Evolutionary conservation across 2,329 filamentous ascomycete species (phyloP).

Genomic region (Ascochyta lentis): DNA sequence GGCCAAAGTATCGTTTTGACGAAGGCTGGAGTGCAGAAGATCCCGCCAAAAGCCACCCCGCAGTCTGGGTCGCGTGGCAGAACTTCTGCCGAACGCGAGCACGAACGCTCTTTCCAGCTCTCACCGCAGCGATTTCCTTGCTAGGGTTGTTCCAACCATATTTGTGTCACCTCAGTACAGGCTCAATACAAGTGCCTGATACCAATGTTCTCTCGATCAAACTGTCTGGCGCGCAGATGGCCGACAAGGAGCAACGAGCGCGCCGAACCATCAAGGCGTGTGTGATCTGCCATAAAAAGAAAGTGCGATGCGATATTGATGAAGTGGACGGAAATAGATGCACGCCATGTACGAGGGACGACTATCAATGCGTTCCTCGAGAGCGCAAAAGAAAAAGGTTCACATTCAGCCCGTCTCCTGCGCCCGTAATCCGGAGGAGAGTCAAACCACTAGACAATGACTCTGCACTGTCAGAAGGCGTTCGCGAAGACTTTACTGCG

Average conservation of each 20-base stretch:
- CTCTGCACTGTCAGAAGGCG: conserved; percentile 15
- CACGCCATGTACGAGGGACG: conserved; percentile 46
- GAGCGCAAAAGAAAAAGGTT: conserved; percentile 44
- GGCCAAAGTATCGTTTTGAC: not conserved
- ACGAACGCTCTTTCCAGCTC: not conserved
- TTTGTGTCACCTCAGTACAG: no score
- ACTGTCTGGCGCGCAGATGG: conserved; percentile 12
- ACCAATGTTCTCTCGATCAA: conserved; percentile 1
- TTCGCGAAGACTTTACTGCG: conserved; percentile 15
- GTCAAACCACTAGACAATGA: conserved; percentile 22
- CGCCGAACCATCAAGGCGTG: conserved; percentile 47
- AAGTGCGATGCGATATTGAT: conserved; percentile 44
- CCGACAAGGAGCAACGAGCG: conserved; percentile 27
- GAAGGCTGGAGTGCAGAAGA: not conserved
- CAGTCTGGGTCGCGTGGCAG: conserved; percentile 6
- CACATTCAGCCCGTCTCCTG: conserved; percentile 42
- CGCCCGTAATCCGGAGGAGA: conserved; percentile 24
- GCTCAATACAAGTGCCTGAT: not conserved
- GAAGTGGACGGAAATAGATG: conserved; percentile 46
- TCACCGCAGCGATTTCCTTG: not conserved
- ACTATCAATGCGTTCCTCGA: conserved; percentile 42
- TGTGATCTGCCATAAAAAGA: conserved; percentile 54
- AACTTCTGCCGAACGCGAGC: not conserved
- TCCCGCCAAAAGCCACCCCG: conserved; percentile 9
- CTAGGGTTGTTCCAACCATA: not conserved